phyloP scores from a whole-genome alignment of 2,329 filamentous ascomycete species.

The Periconia sp. region DNA sequence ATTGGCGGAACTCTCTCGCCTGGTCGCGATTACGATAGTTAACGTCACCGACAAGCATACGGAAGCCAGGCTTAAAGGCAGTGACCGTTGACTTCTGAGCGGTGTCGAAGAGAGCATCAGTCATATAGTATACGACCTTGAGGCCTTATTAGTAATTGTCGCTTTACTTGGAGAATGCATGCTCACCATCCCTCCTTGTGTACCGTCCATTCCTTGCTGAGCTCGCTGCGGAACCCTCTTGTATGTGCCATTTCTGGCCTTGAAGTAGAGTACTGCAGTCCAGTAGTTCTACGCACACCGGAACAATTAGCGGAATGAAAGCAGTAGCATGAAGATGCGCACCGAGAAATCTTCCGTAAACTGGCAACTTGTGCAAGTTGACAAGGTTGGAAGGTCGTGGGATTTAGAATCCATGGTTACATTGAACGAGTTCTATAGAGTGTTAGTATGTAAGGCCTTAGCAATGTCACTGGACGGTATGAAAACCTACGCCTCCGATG shows the following conservation, averaged over 20 bases:
- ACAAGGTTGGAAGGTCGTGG: slow-evolving; percentile 26
- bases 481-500: slow-evolving; percentile 40
- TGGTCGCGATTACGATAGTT: slow-evolving; percentile 29
- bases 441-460: too few relatives aligned
- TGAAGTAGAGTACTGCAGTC: slow-evolving; percentile 31
- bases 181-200: slow-evolving; percentile 43
- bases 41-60: slow-evolving; percentile 55
- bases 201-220: slow-evolving; percentile 51
- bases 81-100: slow-evolving; percentile 46
- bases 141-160: slow-evolving; percentile 11
- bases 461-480: not conserved
- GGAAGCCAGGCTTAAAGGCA: slow-evolving; percentile 52
- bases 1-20: slow-evolving; percentile 37
- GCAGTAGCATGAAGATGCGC: not conserved
- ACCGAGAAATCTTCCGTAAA: slow-evolving; percentile 46
- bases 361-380: slow-evolving; percentile 50
- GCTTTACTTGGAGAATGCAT: not conserved
- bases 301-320: not conserved
- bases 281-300: slow-evolving; percentile 34
- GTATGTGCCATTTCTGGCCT: slow-evolving; percentile 35
- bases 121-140: slow-evolving; percentile 54
- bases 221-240: slow-evolving; percentile 50
- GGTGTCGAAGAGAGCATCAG: slow-evolving; percentile 41
- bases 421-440: slow-evolving; percentile 51
- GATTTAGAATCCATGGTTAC: slow-evolving; percentile 44